Base-by-base conservation (phyloP, 331 rosid genomes). In the Prunus yedoensis region DNA sequence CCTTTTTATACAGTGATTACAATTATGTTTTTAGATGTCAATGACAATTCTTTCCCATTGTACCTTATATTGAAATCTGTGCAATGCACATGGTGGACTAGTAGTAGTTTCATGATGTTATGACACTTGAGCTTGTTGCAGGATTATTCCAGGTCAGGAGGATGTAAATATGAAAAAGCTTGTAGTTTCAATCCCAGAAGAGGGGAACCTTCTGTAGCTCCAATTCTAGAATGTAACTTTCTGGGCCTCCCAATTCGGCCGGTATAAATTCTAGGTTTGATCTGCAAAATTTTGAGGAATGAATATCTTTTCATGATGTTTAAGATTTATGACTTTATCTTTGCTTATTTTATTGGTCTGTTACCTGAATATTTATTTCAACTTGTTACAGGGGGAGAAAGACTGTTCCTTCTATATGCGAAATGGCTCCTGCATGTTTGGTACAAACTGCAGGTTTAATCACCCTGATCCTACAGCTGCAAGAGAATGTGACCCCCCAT, bases 331-430 rank as follows among this genome's bases (percentile, higher is more conserved):
- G 66, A 13, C 13, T 17, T 56, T 35, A 46, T 45, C 35, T 73
- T 47, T 45, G 35, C 68, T 21, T 43, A 17, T 17, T 43, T 73
- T 72, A 25, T 58, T 58, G 2, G 1, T 73, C 77, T 58, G 2
- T 23, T n/a, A 0, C 8, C 76, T 23, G 47, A 54, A 69, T 58
- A 59, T 17, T 35, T 78, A 69, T 73, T 68, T 27, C 50, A 63
- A 74, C 47, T 66, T 43, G 18, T 82, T 72, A 21, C 81, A 95
- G 99, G 97, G 90, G 8, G 92, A 85, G 87, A 88, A 59, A 84
- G 97, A 90, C 78, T 95, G 99, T 47, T 88, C 87, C 17, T 90
- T 81, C 76, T 95, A 89, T 88, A 92, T 95, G 97, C 96, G 85
- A 58, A 90, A 77, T 18, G 96, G 87, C 76, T 87, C 96, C 68